These are phyloP conservation scores for Handroanthus guayacan DNA, from an alignment of 257 asterid species.

Conservation along the genomic window DNA sequence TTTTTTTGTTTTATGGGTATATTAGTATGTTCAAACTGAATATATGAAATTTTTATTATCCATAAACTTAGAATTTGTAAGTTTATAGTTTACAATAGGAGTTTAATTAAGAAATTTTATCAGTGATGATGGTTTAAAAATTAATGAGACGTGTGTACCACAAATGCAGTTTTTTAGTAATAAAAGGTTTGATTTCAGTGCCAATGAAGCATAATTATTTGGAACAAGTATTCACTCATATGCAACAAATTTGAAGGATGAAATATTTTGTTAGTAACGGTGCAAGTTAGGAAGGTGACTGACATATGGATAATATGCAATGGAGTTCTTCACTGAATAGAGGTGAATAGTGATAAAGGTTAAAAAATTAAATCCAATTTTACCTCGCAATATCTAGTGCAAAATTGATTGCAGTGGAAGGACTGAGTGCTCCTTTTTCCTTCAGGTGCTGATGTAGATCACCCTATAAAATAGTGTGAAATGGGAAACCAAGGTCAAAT, in stretches of 20 bases:
- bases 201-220: not conserved
- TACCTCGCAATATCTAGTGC: constrained; percentile 98
- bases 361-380: constrained; percentile 10
- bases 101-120: no score
- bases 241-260: constrained; percentile 24
- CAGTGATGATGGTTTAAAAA: no score
- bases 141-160: no score
- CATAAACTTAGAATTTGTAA: no score
- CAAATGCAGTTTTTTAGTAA: no score
- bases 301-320: constrained; percentile 22
- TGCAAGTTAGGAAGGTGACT: constrained; percentile 18
- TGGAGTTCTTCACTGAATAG: constrained; percentile 4
- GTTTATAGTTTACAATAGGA: no score
- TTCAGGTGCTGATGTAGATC: constrained; percentile 96
- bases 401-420: constrained; percentile 77
- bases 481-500: constrained; percentile 23
- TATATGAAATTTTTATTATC: no score
- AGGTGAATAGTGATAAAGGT: not conserved
- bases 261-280: constrained; percentile 18
- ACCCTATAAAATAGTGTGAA: constrained; percentile 59
- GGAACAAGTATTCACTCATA: not conserved
- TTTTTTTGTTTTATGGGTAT: no score
- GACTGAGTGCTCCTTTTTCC: constrained; percentile 89
- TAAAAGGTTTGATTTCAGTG: not conserved
- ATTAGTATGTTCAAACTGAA: no score